Base-by-base conservation (phyloP, 257 asterid species). In the Capsicum baccatum region DNA sequence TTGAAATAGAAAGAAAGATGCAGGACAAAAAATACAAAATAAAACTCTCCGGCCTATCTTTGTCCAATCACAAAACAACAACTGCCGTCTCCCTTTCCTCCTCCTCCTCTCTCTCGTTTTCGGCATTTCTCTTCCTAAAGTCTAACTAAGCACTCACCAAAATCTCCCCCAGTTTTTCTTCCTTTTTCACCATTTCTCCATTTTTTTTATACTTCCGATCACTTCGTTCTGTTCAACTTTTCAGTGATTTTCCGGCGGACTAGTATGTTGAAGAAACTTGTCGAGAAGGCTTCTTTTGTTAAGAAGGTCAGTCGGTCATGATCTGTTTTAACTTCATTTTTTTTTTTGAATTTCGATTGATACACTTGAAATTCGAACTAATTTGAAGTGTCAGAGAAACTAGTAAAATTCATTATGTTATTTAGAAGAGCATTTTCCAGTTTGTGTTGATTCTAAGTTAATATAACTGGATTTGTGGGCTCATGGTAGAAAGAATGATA, bases 221-320 rank as follows among this genome's bases (percentile, higher is more conserved):
- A 33, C 0, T 83, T 55, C 9, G 17, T 48, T 64, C n/a, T n/a
- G 21, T 17, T 62, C 33, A 68, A 9, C 16, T 8, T 9, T 69
- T 68, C 76, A 8, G 81, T 6, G 80, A n/a, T 47, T 19, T 73
- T 12, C 59, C 11, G 57, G 39, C 58, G 6, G 80, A 6, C 39
- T 11, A 26, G 70, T 76, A 76, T 76, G 81, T 76, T 76, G 84
- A 95, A 92, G 94, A 94, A 93, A 88, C 94, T 95, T 12, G 98
- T 95, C 50, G 99, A 95, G 83, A 95, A 93, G 93, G 97, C 97
- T 88, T 94, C 96, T 67, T 71, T 94, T 76, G 79, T 17, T 59
- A 94, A 94, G 91, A 95, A 95, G 98, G 98, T 93, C 76, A 86
- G 98, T 93, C 76, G 85, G 68, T 33, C 44, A 12, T 73, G 44